Base-by-base conservation (phyloP, 192 early-diverging fungal genomes). In the Pilobolus umbonatus region DNA sequence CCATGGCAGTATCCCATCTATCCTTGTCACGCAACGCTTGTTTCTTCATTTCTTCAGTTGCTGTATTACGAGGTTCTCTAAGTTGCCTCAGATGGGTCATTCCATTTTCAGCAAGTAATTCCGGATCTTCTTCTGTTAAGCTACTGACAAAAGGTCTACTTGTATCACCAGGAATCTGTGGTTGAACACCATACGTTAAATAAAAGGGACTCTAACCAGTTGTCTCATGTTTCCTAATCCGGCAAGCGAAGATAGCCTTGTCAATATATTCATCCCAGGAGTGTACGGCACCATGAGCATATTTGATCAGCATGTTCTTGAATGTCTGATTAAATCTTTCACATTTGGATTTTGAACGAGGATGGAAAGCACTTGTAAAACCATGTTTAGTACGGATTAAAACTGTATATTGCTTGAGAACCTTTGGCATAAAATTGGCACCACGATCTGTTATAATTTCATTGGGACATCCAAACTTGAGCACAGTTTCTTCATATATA, bases 401-500 rank as follows among this genome's bases (percentile, higher is more conserved):
- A 4, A 0, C 10, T 2, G 52, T 21, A 25, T 65, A 65, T 3
- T 39, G 24, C 26, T 26, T 32, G 0, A 57, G 3, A 0, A 50
- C 29, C 1, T 57, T 57, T 11, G 55, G 42, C 12, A 57, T 49
- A 35, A 71, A 71, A 21, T 64, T 54, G 1, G 57, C 22, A 24
- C 62, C 62, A 30, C 60, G 10, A 39, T 71, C 59, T 0, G 57
- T 52, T 0, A 70, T 9, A 6, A 65, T 64, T 25, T 55, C 47
- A 7, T 3, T 42, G 21, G 68, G 62, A 12, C 58, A 64, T 22
- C 0, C 45, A 21, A n/a, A 48, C 29, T 29, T 45, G 6, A 45
- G 7, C 2, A 48, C 46, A 30, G 67, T 39, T 56, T 72, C 57
- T 44, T 72, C 61, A 34, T 72, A 63, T 1, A 72, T 47, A 29